Evolutionary conservation across 2,329 filamentous ascomycete species (phyloP).

Genomic region (Neonectria coccinea): DNA sequence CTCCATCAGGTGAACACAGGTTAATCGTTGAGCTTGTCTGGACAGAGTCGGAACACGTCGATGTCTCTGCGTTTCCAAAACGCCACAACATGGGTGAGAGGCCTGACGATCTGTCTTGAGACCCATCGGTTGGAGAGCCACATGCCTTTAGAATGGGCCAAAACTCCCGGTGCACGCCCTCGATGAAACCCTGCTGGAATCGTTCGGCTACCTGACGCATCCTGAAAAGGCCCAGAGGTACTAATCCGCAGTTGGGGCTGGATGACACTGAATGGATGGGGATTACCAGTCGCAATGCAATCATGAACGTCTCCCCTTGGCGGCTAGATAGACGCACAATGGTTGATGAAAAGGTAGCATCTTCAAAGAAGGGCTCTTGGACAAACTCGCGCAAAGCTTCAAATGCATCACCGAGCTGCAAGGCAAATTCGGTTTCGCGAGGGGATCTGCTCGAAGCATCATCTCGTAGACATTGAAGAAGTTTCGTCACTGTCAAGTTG

Average conservation of each 20-base stretch:
- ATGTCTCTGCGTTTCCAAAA: constrained; percentile 28
- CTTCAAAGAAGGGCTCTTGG: constrained; percentile 59
- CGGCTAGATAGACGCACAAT: constrained; percentile 52
- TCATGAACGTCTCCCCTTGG: constrained; percentile 57
- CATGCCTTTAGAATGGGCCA: constrained; percentile 57
- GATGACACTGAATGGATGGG: constrained; percentile 68
- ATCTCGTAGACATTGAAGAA: constrained; percentile 51
- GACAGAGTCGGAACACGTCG: constrained; percentile 31
- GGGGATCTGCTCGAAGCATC: constrained; percentile 45
- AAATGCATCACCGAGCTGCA: constrained; percentile 58
- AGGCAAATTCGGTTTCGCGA: constrained; percentile 59
- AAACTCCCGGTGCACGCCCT: constrained; percentile 71
- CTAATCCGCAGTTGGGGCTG: constrained; percentile 66
- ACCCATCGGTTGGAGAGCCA: constrained; percentile 19
- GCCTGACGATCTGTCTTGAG: constrained; percentile 16
- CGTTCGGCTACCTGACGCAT: constrained; percentile 72
- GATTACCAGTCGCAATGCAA: constrained; percentile 70
- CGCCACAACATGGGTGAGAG: constrained; percentile 32
- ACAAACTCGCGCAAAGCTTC: constrained; percentile 55
- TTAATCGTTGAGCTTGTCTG: constrained; percentile 44
- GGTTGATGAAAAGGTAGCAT: constrained; percentile 58
- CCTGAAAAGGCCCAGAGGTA: constrained; percentile 74
- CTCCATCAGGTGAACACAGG: constrained; percentile 33
- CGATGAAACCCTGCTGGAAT: constrained; percentile 70
- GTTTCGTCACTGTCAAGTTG: constrained; percentile 53